Base-by-base conservation (phyloP, 1,139 yeast genomes). In the Kodamaea sp. region DNA sequence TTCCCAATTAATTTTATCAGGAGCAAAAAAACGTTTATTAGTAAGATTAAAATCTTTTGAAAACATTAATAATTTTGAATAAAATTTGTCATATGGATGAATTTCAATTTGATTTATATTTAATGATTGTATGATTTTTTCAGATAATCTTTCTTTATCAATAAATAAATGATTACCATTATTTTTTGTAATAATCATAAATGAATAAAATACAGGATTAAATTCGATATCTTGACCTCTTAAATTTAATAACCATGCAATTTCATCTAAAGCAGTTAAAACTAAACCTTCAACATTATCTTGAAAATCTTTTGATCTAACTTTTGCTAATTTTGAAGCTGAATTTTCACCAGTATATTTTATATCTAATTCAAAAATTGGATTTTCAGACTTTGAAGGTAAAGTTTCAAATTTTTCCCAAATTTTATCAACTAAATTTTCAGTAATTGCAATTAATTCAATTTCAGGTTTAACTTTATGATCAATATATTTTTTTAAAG, bases 201-300 rank as follows among this genome's bases (percentile, higher is more conserved):
- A 92, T 35, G 94, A 73, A 65, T 78, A 89, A 60, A 94, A 94
- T 10, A 94, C 92, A 2, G 99, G 98, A 57, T 90, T 92, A 63
- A 70, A 94, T 30, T 81, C 84, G 47, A 92, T 87, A 58, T 86
- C 95, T 44, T 65, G 69, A 12, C 97, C 97, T 52, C 97, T 76
- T 48, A 92, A 69, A 55, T 92, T 92, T 57, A 89, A 75, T 41
- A 89, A 65, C 97, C 97, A 90, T 7, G 97, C 95, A 45, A 90
- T 77, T 55, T 92, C 96, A 63, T 92, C 98, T 44, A 88, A 66
- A 0, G 96, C 85, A 32, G 83, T 73, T 7, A 88, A 70, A 6
- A 86, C 76, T 46, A 87, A 46, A 42, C 73, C 67, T 47, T 58
- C 52, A 43, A 65, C 75, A 41, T 68, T 63, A 30, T 68, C 67